Conservation (phyloP, 2,329 filamentous ascomycete species). For the Sporothrix protearum region DNA sequence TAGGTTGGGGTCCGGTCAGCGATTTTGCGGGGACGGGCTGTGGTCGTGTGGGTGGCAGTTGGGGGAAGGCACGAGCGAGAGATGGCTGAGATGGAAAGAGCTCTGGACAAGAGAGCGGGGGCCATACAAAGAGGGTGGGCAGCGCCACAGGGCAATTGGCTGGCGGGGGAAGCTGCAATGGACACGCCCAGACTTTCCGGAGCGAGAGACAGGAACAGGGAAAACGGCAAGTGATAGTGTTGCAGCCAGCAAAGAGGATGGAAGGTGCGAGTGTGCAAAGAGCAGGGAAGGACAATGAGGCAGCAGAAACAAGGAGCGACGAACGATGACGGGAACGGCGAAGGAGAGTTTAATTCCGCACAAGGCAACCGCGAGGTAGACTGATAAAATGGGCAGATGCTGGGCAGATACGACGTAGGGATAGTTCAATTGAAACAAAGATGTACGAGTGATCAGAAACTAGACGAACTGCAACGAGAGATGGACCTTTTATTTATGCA, state of each 20-base stretch:
- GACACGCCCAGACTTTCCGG: neutral
- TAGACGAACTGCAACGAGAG: neutral
- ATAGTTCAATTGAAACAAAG: neutral
- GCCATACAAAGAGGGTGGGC: slow-evolving; percentile 32
- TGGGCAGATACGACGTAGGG: neutral
- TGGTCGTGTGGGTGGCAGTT: slow-evolving; percentile 14
- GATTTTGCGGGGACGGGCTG: slow-evolving; percentile 1
- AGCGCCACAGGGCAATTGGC: slow-evolving; percentile 35
- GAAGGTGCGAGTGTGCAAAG: neutral
- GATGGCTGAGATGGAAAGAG: neutral
- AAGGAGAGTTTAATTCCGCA: neutral
- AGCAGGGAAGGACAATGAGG: neutral
- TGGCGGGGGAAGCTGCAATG: neutral
- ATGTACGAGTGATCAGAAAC: neutral
- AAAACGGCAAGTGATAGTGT: neutral
- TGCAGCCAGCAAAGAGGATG: neutral
- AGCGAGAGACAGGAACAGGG: neutral
- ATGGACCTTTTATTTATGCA: slow-evolving; percentile 1
- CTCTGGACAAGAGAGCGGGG: neutral
- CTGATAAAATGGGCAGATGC: neutral
- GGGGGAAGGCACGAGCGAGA: slow-evolving; percentile 15
- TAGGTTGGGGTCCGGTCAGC: neutral
- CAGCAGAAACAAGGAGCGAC: neutral
- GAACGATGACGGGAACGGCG: neutral
- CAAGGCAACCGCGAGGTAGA: neutral